These are phyloP conservation scores for Xylariales sp. DNA, from an alignment of 2,329 filamentous ascomycete genomes.

Conservation along the genomic window DNA sequence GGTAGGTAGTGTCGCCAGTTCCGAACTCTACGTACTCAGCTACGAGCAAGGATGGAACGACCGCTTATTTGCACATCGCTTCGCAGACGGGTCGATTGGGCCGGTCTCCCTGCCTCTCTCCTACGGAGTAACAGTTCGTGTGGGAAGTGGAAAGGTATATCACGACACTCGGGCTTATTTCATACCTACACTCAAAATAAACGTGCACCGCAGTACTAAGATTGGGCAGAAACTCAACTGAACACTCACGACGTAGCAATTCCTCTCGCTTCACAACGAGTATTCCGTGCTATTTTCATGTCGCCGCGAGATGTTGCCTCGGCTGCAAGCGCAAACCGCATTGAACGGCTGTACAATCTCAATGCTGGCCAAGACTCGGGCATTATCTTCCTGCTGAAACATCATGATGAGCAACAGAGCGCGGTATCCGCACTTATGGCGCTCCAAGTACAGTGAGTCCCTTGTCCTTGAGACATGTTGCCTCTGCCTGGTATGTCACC, in stretches of 20 bases:
- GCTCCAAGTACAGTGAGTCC: conserved; percentile 58
- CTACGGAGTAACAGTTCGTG: conserved; percentile 36
- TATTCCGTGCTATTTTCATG: conserved; percentile 57
- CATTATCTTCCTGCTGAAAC: conserved; percentile 59
- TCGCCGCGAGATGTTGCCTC: conserved; percentile 52
- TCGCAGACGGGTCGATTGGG: conserved; percentile 48
- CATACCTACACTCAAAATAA: not conserved
- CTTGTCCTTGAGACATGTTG: not conserved
- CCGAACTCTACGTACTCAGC: not conserved
- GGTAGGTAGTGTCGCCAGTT: not conserved
- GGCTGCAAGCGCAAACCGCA: conserved; percentile 47
- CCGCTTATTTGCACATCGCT: conserved; percentile 47
- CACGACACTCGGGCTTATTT: not conserved
- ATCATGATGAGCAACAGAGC: conserved; percentile 42
- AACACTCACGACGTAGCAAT: conserved; percentile 60
- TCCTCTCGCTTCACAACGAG: conserved; percentile 43
- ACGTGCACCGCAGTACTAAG: conserved; percentile 29
- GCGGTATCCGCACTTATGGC: conserved; percentile 53
- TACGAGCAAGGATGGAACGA: conserved; percentile 39
- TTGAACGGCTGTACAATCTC: conserved; percentile 56
- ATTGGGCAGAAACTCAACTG: conserved; percentile 56
- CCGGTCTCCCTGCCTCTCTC: conserved; percentile 43
- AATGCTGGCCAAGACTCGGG: conserved; percentile 55
- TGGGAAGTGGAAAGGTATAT: conserved; percentile 48
- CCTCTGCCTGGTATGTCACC: not conserved